Conservation (phyloP, 2,329 filamentous ascomycete genomes). For the Graphium sp. region DNA sequence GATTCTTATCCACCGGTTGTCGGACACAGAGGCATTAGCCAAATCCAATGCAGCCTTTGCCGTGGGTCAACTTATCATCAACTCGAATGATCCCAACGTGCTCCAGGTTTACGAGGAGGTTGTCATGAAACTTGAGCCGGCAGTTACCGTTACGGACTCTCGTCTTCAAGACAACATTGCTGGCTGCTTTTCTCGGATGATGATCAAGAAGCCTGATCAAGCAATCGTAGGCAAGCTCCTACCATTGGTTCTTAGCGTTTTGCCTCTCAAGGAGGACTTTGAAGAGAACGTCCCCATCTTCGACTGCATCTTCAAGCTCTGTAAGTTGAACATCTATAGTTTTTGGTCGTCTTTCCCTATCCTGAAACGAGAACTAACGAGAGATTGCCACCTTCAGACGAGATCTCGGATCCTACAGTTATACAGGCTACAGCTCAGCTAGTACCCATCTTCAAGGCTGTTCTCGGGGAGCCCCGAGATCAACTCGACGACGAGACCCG, state of each 20-base stretch:
- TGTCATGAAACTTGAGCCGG: constrained; percentile 69
- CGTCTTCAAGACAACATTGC: constrained; percentile 85
- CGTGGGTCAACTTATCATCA: constrained; percentile 66
- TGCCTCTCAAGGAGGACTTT: constrained; percentile 84
- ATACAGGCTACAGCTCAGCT: constrained; percentile 54
- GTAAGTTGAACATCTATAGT: constrained; percentile 26
- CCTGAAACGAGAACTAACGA: constrained; percentile 6
- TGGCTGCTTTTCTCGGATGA: constrained; percentile 83
- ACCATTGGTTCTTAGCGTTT: constrained; percentile 58
- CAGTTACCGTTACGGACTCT: constrained; percentile 61
- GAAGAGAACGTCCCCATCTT: constrained; percentile 95
- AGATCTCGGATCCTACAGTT: constrained; percentile 50
- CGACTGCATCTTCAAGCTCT: constrained; percentile 77
- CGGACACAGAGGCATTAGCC: constrained; percentile 78
- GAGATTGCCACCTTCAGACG: constrained; percentile 25
- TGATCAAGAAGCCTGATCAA: constrained; percentile 69
- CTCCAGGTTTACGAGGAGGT: constrained; percentile 66
- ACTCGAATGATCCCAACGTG: constrained; percentile 59
- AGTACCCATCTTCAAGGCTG: constrained; percentile 54
- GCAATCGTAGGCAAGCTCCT: constrained; percentile 71
- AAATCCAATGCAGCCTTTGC: constrained; percentile 94
- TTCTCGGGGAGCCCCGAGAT: constrained; percentile 53
- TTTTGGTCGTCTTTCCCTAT: background rate
- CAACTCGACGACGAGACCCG: constrained; percentile 62
- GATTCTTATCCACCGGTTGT: constrained; percentile 69